Percentiles rank a stretch among this genome's conserved stretches.
phyloP scores from a whole-genome alignment of 2,329 filamentous ascomycete genomes.

The Drechslerella coelobrocha region DNA sequence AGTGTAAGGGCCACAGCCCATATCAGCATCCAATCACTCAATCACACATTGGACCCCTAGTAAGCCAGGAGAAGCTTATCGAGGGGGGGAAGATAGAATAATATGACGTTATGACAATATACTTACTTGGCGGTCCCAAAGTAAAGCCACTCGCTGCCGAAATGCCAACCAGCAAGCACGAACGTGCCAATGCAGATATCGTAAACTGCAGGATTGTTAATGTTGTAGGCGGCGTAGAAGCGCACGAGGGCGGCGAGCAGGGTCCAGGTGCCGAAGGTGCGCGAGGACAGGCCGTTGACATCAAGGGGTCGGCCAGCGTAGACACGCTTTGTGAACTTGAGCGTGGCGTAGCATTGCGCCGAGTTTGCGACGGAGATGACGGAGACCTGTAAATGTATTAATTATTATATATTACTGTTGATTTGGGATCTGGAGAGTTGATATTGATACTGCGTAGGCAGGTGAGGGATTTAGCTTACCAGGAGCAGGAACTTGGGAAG shows the following conservation, averaged over 20 bases:
- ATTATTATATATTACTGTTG: background rate
- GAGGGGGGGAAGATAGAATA: too few species aligned
- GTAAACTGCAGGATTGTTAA: constrained; percentile 75
- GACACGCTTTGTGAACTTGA: constrained; percentile 82
- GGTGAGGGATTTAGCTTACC: constrained; percentile 29
- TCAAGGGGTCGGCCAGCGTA: constrained; percentile 70
- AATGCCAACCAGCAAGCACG: constrained; percentile 77
- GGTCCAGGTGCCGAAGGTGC: constrained; percentile 89
- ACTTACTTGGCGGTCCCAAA: constrained; percentile 77
- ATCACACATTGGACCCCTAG: too few species aligned
- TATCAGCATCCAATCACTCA: background rate
- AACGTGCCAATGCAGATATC: constrained; percentile 84
- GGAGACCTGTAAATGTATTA: constrained; percentile 68
- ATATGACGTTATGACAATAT: too few species aligned
- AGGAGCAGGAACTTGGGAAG: constrained; percentile 54
- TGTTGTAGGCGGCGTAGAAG: constrained; percentile 82
- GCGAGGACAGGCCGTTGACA: constrained; percentile 67
- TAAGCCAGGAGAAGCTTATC: too few species aligned
- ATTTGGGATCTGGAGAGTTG: background rate
- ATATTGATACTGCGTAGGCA: background rate
- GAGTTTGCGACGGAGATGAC: constrained; percentile 83
- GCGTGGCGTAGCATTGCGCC: constrained; percentile 79
- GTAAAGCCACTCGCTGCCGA: constrained; percentile 78
- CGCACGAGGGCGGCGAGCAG: constrained; percentile 77
- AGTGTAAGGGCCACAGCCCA: background rate